Conservation (phyloP, 2,329 filamentous ascomycete species). For the Ophiocordyceps sinensis region DNA sequence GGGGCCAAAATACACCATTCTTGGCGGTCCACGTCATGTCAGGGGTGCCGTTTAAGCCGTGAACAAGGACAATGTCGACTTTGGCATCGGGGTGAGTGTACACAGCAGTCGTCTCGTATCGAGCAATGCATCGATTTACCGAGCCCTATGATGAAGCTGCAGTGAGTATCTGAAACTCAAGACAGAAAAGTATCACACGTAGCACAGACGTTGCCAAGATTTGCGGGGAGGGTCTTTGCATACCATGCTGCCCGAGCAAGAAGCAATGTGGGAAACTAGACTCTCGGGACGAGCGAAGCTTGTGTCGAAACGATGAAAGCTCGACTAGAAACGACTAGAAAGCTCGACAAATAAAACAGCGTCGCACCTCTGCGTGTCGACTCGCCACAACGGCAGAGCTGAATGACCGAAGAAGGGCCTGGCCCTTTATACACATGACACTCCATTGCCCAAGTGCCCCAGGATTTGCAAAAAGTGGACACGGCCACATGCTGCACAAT, state of each 20-base stretch:
- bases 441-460: background rate
- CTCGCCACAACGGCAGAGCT: background rate
- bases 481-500: background rate
- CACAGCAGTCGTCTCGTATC: conserved; percentile 44
- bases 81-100: conserved; percentile 44
- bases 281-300: too few relatives aligned
- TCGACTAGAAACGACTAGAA: too few relatives aligned
- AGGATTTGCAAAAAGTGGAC: background rate
- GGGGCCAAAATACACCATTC: conserved; percentile 53
- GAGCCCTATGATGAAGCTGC: conserved; percentile 20
- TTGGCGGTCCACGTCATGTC: conserved; percentile 45
- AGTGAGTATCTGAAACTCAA: background rate
- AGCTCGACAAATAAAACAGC: too few relatives aligned
- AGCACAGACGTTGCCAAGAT: too few relatives aligned
- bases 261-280: too few relatives aligned
- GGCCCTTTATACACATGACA: background rate
- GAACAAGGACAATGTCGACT: conserved; percentile 55
- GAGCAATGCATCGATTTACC: conserved; percentile 15
- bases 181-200: too few relatives aligned
- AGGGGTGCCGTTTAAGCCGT: conserved; percentile 55
- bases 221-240: too few relatives aligned
- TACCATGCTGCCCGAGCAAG: too few relatives aligned
- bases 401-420: background rate
- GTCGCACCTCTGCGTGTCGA: too few relatives aligned
- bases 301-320: too few relatives aligned